phyloP scores from a whole-genome alignment of 1,284 basidiomycete genomes.

The Hymenochaete sp. region DNA sequence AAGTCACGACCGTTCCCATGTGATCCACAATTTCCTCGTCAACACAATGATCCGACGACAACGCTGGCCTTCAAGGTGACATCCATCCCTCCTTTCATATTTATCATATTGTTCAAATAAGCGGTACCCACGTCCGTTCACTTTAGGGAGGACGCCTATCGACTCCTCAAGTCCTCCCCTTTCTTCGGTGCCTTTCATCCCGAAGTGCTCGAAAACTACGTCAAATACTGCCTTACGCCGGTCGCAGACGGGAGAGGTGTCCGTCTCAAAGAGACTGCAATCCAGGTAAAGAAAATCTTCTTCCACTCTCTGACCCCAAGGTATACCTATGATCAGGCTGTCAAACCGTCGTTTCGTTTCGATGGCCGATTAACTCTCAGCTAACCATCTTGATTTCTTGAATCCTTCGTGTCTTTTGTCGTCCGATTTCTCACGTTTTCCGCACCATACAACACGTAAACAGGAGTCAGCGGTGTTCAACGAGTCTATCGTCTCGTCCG shows the following conservation, averaged over 20 bases:
- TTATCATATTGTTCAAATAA: background rate
- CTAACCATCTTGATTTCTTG: background rate
- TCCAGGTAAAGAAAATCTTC: slow-evolving; percentile 30
- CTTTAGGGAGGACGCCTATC: slow-evolving; percentile 51
- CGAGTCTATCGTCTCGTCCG: slow-evolving; percentile 33
- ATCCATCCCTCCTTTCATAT: slow-evolving; percentile 1
- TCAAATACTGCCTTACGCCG: slow-evolving; percentile 44
- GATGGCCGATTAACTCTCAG: background rate
- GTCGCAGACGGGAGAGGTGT: slow-evolving; percentile 28
- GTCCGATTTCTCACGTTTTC: slow-evolving; percentile 3
- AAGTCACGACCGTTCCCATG: slow-evolving; percentile 20
- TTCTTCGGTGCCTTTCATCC: slow-evolving; percentile 76
- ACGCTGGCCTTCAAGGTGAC: slow-evolving; percentile 54
- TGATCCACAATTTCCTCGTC: slow-evolving; percentile 23
- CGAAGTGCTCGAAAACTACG: slow-evolving; percentile 55
- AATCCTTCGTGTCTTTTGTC: slow-evolving; percentile 9
- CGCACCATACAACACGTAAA: slow-evolving; percentile 4
- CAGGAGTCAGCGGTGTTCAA: slow-evolving; percentile 48
- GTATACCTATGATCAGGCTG: background rate
- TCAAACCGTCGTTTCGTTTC: background rate
- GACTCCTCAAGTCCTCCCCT: slow-evolving; percentile 42
- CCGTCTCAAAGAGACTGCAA: slow-evolving; percentile 51
- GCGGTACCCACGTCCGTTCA: background rate
- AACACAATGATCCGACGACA: slow-evolving; percentile 57
- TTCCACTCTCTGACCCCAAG: background rate